Percentiles rank a stretch among this genome's conserved stretches.
These are phyloP conservation scores for Podospora sp. DNA, from an alignment of 495 filamentous ascomycete genomes.

Conservation along the genomic window DNA sequence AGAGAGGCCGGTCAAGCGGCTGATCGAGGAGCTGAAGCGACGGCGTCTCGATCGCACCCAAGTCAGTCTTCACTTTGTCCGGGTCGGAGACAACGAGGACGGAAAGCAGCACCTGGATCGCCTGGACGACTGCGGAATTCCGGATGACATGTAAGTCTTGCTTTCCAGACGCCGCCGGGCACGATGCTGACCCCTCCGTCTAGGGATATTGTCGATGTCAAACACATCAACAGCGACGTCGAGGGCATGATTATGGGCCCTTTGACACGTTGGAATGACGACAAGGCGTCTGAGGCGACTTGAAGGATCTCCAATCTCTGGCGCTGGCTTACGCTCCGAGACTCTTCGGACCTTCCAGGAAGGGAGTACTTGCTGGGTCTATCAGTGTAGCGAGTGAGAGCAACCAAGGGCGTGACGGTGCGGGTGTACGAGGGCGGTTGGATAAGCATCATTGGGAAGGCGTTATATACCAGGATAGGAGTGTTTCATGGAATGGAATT, in stretches of 20 bases:
- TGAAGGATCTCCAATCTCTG: no score
- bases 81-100: conserved; percentile 39
- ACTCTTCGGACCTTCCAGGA: no score
- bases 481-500: no score
- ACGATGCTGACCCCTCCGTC: background rate
- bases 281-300: background rate
- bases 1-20: conserved; percentile 27
- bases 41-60: conserved; percentile 26
- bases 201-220: conserved; percentile 24
- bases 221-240: conserved; percentile 14
- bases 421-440: no score
- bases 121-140: conserved; percentile 33
- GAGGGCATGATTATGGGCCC: conserved; percentile 11
- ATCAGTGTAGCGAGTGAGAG: no score
- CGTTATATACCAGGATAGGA: conserved; percentile 13
- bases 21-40: conserved; percentile 30
- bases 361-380: no score
- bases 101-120: conserved; percentile 34
- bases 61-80: conserved; percentile 47
- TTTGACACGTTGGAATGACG: background rate
- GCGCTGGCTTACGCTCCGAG: no score
- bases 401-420: no score
- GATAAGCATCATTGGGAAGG: conserved; percentile 8
- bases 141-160: conserved; percentile 13
- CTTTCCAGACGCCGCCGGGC: background rate